These are phyloP conservation scores for Agrocybe chaxingu DNA, from an alignment of 768 basidiomycete genomes.

Conservation along the genomic window DNA sequence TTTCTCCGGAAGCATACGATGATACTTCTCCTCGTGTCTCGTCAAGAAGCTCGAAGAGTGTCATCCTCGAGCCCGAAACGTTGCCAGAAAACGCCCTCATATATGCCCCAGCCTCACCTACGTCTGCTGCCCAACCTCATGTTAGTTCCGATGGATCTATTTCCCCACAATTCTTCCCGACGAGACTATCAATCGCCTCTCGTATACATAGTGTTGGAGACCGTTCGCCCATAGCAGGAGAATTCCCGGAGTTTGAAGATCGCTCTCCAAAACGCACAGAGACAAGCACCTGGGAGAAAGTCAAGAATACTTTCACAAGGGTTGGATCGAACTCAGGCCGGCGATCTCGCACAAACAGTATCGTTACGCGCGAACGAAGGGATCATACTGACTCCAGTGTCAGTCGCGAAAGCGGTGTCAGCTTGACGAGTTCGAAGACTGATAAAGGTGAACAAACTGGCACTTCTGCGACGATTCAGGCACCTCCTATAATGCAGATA, in stretches of 20 bases:
- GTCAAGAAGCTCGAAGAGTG: slow-evolving; percentile 50
- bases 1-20: slow-evolving; percentile 44
- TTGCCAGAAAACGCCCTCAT: slow-evolving; percentile 37
- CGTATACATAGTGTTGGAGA: slow-evolving; percentile 50
- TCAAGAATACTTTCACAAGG: slow-evolving; percentile 65
- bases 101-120: slow-evolving; percentile 13
- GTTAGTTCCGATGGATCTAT: slow-evolving; percentile 43
- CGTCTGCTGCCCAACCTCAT: slow-evolving; percentile 32
- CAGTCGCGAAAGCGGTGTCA: slow-evolving; percentile 75
- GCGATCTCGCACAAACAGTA: slow-evolving; percentile 78
- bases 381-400: slow-evolving; percentile 71
- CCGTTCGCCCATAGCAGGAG: slow-evolving; percentile 50
- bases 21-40: slow-evolving; percentile 56
- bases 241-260: slow-evolving; percentile 52
- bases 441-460: slow-evolving; percentile 45
- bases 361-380: slow-evolving; percentile 61
- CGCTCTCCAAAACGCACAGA: slow-evolving; percentile 59
- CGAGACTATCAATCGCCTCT: slow-evolving; percentile 59
- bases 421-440: slow-evolving; percentile 58
- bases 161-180: slow-evolving; percentile 56
- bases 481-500: slow-evolving; percentile 48
- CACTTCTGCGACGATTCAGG: slow-evolving; percentile 38
- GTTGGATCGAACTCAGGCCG: slow-evolving; percentile 66
- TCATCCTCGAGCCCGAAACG: slow-evolving; percentile 62
- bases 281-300: slow-evolving; percentile 67